Conservation (phyloP, 805 yeast species). For the Candida loeiensis region DNA sequence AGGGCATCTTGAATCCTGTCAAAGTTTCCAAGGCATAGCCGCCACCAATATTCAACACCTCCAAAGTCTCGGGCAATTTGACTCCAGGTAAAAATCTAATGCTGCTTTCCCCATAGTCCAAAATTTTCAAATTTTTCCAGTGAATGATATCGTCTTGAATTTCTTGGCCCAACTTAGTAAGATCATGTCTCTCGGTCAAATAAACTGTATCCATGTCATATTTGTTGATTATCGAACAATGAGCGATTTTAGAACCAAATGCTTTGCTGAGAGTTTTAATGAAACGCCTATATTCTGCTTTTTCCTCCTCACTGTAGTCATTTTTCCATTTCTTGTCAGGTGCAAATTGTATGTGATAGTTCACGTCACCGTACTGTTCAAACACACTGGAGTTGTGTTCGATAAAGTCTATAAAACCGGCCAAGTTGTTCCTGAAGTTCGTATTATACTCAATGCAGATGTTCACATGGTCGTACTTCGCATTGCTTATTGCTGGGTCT, state of each 20-base stretch:
- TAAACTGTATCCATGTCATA: constrained; percentile 32
- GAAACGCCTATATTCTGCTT: constrained; percentile 22
- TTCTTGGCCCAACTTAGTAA: constrained; percentile 32
- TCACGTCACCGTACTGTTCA: constrained; percentile 20
- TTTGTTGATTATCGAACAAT: constrained; percentile 38
- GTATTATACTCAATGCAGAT: constrained; percentile 32
- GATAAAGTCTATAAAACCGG: constrained; percentile 20
- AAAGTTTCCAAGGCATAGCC: constrained; percentile 38
- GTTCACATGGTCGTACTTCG: constrained; percentile 21
- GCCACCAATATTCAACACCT: constrained; percentile 38
- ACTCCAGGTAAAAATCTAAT: constrained; percentile 39
- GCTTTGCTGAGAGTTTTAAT: constrained; percentile 19
- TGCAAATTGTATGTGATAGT: constrained; percentile 36
- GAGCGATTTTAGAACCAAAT: constrained; percentile 29
- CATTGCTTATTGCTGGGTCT: constrained; percentile 12
- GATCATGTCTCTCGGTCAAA: constrained; percentile 32
- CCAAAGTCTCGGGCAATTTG: constrained; percentile 35
- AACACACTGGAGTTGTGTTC: constrained; percentile 12
- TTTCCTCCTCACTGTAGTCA: constrained; percentile 24
- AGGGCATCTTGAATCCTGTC: constrained; percentile 38
- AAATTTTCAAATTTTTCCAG: constrained; percentile 31
- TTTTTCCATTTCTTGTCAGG: constrained; percentile 28
- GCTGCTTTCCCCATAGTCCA: constrained; percentile 39
- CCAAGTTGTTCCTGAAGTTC: constrained; percentile 24
- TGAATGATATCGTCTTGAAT: constrained; percentile 32